Evolutionary conservation across 2,329 filamentous ascomycete species (phyloP), one percentile per base, ranked within the genome.

Genomic region (Ceratocystiopsis minuta): DNA sequence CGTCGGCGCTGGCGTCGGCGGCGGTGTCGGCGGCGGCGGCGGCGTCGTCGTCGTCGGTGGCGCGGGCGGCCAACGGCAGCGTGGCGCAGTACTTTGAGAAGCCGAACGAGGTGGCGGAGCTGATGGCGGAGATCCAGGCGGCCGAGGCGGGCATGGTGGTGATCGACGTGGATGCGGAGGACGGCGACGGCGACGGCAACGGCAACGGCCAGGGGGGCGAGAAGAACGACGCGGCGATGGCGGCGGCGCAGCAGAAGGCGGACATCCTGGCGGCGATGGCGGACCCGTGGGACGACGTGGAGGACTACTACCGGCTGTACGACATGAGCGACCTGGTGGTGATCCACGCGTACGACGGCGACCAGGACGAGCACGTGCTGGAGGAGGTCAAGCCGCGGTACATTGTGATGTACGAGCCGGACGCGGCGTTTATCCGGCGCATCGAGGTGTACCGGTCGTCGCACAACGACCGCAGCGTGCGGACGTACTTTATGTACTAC

Each of bases 391-490:
- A 83, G 54, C 90, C 90, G 32, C 78, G 83, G 46, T 95, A 95
- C 58, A 85, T 98, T 45, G 81, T 98, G 62, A 96, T 98, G 90
- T 98, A 95, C 59, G 90, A 96, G 56, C 88, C 90, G 1, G 86
- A 96, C 50, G 77, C 88, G 3, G 78, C 88, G 3, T 98, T 98
- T 57, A 94, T 96, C 53, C 77, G 90, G 14, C 72, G 88, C 34
- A 80, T 98, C 16, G 90, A 98, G 57, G 87, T 96, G 2, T 98
- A 96, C 60, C 78, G 90, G 34, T 94, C 86, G 41, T 95, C 87
- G 11, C 90, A 98, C 60, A 81, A 78, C 44, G 84, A 88, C 56
- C 70, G 86, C 33, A 86, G 84, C 52, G 83, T 96, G 36, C 75
- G 85, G 36, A 87, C 94, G 1, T 98, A 95, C 62, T 96, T 96